Evolutionary conservation across 768 basidiomycete species (phyloP), one percentile per base, ranked within the genome.

Genomic region (Trametes punicea): DNA sequence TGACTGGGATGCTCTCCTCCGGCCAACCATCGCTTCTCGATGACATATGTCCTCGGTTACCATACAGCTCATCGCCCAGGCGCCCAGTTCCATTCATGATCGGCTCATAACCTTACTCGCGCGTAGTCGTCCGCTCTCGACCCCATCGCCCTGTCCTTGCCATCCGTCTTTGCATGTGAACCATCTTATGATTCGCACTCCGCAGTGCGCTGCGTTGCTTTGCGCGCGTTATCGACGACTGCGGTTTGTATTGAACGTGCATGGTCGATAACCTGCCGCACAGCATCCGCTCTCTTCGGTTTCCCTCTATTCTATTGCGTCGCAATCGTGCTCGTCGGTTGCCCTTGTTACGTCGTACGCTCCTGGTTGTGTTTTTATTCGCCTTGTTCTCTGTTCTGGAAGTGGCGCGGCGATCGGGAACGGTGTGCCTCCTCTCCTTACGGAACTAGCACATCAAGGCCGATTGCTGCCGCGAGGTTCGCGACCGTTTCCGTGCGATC

Each of bases 1-100:
- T 49, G 46, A 54, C 52, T 46, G 34, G 34, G 33, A 27, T 38
- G 2, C 23, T 23, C 34, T 39, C 51, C 30, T 30, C 52, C 27
- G 44, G 52, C 52, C 52, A 54, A 54, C 52, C 52, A 54, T 46
- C 52, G 33, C 25, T n/a, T n/a, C 3, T 34, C 46, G 44, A 54
- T 54, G 33, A 54, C 44, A 36, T 38, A 36, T 20, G n/a, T 20
- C 18, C 51, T 29, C 16, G n/a, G 52, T 39, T 27, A 39, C 52
- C 44, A 53, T 45, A 36, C 44, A 33, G 21, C n/a, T 20, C 46
- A 30, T 34, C 30, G 6, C 21, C 11, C 26, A 15, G 29, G 21
- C 52, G 52, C 51, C 44, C 41, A 36, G 20, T 21, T 13, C 41
- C 38, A 30, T 44, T 41, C 51, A 46, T 33, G 29, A 45, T 38